Base-by-base conservation (phyloP, 352 stramenopile genomes). In the Peronospora belbahrii region DNA sequence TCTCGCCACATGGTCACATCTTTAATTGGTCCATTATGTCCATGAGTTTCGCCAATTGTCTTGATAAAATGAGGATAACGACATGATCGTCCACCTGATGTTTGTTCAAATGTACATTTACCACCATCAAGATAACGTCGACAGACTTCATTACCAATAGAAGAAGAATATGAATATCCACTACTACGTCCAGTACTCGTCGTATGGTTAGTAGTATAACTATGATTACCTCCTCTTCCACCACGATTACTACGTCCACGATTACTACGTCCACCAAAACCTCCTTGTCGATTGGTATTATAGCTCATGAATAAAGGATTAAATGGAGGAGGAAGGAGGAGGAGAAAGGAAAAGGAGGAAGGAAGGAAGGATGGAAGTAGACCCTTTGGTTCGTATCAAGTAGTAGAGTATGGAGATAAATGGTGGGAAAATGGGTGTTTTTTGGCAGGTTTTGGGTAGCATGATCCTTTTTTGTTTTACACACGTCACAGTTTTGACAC, bases 31-130 rank as follows among this genome's bases (percentile, higher is more conserved):
- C 70, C 70, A 32, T 30, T 81, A 57, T 92, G 81, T 18, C 81
- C 81, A 30, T 70, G 74, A 1, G 78, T 85, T 60, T 85, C 75
- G 25, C 81, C 81, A 46, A 93, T 85, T 39, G 83, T 88, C 66
- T 85, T 82, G 45, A 88, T 60, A 42, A 93, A 85, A 62, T 93
- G 81, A 45, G 78, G 78, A 56, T 66, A 86, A 46, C 77, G 74
- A 39, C 81, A 93, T 38, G 73, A 69, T 27, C 60, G 60, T 3
- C 60, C 60, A 22, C 55, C 53, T 18, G 58, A 67, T 28, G 58
- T 62, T 33, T 65, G 60, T 11, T 74, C 70, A 20, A 76, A 74
- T 14, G 78, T 65, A 59, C 78, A 89, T 40, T 86, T 86, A 42
- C 74, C 67, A 41, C 58, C 62, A 46, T 83, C 69, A 42, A 88